Evolutionary conservation across 2,329 filamentous ascomycete genomes (phyloP).

Genomic region (Drechslerella dactyloides): DNA sequence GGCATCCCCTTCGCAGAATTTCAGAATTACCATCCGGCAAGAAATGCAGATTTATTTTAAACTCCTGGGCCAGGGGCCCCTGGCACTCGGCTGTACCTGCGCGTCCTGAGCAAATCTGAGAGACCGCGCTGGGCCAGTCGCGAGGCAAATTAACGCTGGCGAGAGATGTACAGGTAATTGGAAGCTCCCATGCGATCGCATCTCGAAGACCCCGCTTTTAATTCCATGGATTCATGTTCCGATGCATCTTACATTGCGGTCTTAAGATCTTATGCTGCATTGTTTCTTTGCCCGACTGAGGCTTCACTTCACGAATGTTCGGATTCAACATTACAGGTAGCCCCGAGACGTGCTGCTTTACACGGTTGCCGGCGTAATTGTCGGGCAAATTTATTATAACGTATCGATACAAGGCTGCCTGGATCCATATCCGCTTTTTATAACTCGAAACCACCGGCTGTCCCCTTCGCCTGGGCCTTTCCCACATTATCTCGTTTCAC

Average conservation of each 20-base stretch:
- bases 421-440: slow-evolving; percentile 6
- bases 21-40: slow-evolving; percentile 8
- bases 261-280: not conserved
- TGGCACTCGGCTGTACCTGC: slow-evolving; percentile 31
- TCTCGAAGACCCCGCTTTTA: not conserved
- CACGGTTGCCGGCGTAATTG: no score
- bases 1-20: not conserved
- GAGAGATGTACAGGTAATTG: not conserved
- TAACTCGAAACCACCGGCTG: slow-evolving; percentile 8
- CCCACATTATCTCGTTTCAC: slow-evolving; percentile 1
- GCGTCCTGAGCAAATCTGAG: slow-evolving; percentile 7
- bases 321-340: no score
- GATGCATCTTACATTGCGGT: not conserved
- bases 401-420: not conserved
- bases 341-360: no score
- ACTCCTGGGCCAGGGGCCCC: not conserved
- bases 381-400: not conserved
- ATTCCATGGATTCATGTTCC: not conserved
- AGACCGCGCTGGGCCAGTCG: no score
- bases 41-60: slow-evolving; percentile 8
- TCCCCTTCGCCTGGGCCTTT: not conserved
- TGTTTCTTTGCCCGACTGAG: not conserved
- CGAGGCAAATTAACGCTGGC: slow-evolving; percentile 41
- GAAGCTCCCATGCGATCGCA: not conserved
- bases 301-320: not conserved